Base-by-base conservation (phyloP, 345 rosid genomes). In the Pugionium dolabratum region DNA sequence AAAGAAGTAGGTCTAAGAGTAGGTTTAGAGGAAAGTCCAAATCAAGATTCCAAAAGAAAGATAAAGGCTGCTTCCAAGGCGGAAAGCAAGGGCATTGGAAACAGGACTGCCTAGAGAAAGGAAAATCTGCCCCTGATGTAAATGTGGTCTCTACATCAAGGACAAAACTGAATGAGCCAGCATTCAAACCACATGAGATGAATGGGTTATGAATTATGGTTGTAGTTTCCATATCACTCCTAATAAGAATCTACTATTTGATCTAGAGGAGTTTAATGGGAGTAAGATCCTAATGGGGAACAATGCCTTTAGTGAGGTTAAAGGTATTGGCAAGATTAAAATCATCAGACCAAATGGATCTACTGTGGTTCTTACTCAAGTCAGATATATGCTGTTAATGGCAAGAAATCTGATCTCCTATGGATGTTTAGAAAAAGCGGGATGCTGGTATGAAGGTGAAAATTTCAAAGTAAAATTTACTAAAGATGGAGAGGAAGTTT, bases 301-400 rank as follows among this genome's bases (percentile, higher is more conserved):
- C 43, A 9, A 9, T 3, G 8, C n/a, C 8, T 40, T 2, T 9
- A 7, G 43, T 40, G 43, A 40, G 2, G 43, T 40, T 40, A 40
- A 7, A 2, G 43, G 43, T n/a, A 40, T 40, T 1, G 43, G 43
- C 2, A 40, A 40, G 8, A 40, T 36, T 1, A 36, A 6, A 4
- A 36, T 36, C 40, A 36, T 6, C 6, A 36, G 6, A 1, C 43
- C 3, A 7, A 2, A 36, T 36, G 10, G 7, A 1, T 40, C 10
- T 40, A 6, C 7, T 2, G 97, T 45, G 7, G 5, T 18, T 18
- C 49, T 45, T 28, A 10, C 29, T 5, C 1, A 45, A 45, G 28
- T 18, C 1, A 45, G 49, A 18, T 45, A 18, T 7, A 45, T 45
- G 27, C 49, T 28, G 1, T 4, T 7, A 1, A 1, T 45, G 7